Percentiles rank a stretch among this genome's conserved stretches.
Evolutionary conservation across 306 rosid genomes (phyloP).

Genomic region (Prunus persica): DNA sequence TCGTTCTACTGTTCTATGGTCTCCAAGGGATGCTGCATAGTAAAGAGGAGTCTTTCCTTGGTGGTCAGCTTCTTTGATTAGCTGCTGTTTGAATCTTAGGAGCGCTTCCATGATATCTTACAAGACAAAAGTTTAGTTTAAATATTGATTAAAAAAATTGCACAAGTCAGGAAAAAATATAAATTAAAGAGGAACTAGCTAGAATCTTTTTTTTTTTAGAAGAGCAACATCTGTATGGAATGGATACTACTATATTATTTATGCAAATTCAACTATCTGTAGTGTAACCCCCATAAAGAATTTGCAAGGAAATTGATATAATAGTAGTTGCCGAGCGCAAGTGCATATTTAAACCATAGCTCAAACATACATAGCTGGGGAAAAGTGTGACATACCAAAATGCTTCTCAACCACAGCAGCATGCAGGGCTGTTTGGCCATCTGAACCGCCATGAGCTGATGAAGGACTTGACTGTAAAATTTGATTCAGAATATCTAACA

Average conservation of each 20-base stretch:
- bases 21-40: constrained; percentile 6
- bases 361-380: too few species aligned
- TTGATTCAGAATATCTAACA: background rate
- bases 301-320: too few species aligned
- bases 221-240: too few species aligned
- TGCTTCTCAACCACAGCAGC: constrained; percentile 6
- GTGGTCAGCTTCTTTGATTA: background rate
- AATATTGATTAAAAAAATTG: too few species aligned
- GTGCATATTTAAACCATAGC: too few species aligned
- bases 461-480: background rate
- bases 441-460: background rate
- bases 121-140: background rate
- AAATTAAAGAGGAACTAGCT: too few species aligned
- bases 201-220: too few species aligned
- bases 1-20: background rate
- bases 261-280: too few species aligned
- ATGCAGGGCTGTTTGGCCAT: constrained; percentile 11
- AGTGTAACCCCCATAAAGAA: too few species aligned
- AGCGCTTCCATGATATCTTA: background rate
- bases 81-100: background rate
- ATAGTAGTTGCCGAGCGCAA: too few species aligned
- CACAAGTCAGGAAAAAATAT: too few species aligned
- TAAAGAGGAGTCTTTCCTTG: background rate
- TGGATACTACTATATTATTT: too few species aligned
- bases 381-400: background rate